Evolutionary conservation across 495 filamentous ascomycete species (phyloP), one percentile per base, ranked within the genome.

Genomic region (Hypoxylon intermedium): DNA sequence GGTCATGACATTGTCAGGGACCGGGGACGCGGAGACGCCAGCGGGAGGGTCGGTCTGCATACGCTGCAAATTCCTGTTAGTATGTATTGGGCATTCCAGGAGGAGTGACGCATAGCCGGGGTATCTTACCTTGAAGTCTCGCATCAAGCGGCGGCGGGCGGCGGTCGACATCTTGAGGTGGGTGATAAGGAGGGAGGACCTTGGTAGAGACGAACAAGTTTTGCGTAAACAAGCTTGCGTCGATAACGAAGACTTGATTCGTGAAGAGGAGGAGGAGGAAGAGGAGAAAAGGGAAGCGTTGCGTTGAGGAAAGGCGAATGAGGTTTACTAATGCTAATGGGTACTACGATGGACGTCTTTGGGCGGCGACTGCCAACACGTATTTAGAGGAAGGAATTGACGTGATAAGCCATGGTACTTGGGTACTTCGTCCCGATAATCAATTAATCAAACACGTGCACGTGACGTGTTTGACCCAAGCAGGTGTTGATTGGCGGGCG

Each of bases 1-100:
- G 45, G 92, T 97, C 94, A 98, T 98, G 37, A 98, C 94, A 82
- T 98, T 98, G 72, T 98, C 94, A 37, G 93, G 90, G 16, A 98
- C 89, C 0, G 94, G 94, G 30, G 94, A 97, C 30, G 94, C 94
- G 53, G 93, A 97, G 37, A 98, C 94, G 54, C 94, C 94, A 58
- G 93, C 95, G 6, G 94, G 94, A 67, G 94, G 94, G 71, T 98
- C 94, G 55, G 93, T 97, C 81, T 98, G 94, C 95, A 98, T 98
- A 73, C 94, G 92, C 94, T 97, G 69, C 34, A 54, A 16, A 9
- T n/a, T 16, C 9, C 33, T 18, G 19, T 71, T 49, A 60, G 63
- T 26, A 50, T 19, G 7, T 21, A 16, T n/a, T 1, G n/a, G 24
- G 57, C 36, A 18, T 28, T 44, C 23, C 9, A 23, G 18, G 21